Percentiles rank a stretch among this genome's conserved stretches.
phyloP scores from a whole-genome alignment of 306 rosid species.

The Chamaecrista fasciculata region DNA sequence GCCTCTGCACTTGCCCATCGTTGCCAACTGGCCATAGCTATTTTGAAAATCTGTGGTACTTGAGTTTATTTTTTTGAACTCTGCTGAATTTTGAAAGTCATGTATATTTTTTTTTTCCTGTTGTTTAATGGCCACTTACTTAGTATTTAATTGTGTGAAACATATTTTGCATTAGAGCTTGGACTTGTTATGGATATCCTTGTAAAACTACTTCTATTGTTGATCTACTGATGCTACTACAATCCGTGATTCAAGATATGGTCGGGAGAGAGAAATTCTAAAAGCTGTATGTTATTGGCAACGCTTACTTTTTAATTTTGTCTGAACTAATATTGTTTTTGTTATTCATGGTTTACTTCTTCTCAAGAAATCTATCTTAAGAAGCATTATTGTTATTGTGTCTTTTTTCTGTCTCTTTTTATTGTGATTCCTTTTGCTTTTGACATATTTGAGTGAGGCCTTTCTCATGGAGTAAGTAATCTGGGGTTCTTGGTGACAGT shows the following conservation, averaged over 20 bases:
- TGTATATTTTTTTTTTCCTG: background rate
- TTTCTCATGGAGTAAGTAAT: no score
- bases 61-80: background rate
- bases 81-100: background rate
- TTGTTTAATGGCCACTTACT: conserved; percentile 4
- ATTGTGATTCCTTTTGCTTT: no score
- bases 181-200: background rate
- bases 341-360: background rate
- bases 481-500: no score
- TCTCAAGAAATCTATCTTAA: no score
- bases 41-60: conserved; percentile 1
- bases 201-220: conserved; percentile 24
- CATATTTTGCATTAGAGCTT: conserved; percentile 11
- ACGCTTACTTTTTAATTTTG: conserved; percentile 7
- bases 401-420: no score
- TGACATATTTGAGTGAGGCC: no score
- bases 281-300: conserved; percentile 63
- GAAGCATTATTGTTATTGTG: no score
- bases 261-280: conserved; percentile 90
- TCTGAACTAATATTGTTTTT: background rate
- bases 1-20: no score
- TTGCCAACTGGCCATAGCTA: background rate
- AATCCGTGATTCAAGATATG: conserved; percentile 78
- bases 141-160: conserved; percentile 7
- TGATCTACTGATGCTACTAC: conserved; percentile 97